Percentiles rank a stretch among this genome's conserved stretches.
phyloP scores from a whole-genome alignment of 768 basidiomycete genomes.

The Gloeopeniophorella convolvens region DNA sequence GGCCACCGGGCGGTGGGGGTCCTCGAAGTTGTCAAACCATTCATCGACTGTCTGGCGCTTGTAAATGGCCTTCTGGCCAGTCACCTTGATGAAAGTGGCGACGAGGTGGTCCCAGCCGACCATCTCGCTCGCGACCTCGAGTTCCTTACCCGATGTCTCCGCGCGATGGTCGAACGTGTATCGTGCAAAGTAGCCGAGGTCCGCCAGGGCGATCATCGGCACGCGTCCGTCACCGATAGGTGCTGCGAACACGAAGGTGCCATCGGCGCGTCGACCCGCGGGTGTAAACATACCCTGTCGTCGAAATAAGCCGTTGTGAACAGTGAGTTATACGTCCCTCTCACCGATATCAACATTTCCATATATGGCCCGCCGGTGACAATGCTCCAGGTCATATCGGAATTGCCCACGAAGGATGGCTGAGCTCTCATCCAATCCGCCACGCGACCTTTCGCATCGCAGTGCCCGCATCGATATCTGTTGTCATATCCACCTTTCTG shows the following conservation, averaged over 20 bases:
- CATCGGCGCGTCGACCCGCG: constrained; percentile 23
- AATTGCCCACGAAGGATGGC: constrained; percentile 27
- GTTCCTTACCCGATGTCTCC: constrained; percentile 22
- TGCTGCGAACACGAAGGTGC: constrained; percentile 26
- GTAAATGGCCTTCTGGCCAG: constrained; percentile 24
- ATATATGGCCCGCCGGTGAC: constrained; percentile 37
- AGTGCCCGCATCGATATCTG: constrained; percentile 33
- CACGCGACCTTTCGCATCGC: constrained; percentile 36
- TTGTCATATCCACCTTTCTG: constrained; percentile 22
- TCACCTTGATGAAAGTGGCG: constrained; percentile 26
- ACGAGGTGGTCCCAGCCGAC: constrained; percentile 25
- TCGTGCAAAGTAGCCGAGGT: constrained; percentile 29
- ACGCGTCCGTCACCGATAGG: constrained; percentile 25
- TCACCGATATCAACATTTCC: constrained; percentile 36
- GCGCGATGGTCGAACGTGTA: constrained; percentile 28
- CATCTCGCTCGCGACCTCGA: constrained; percentile 25
- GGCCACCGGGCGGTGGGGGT: constrained; percentile 24
- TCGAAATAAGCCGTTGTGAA: neutral
- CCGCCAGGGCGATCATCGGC: constrained; percentile 28
- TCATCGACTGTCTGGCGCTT: constrained; percentile 20
- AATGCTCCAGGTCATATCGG: constrained; percentile 31
- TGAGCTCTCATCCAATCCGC: constrained; percentile 32
- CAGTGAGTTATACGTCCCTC: constrained; percentile 3
- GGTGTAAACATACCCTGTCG: constrained; percentile 22
- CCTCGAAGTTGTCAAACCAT: constrained; percentile 19